Conservation (phyloP, 2,329 filamentous ascomycete genomes). For the Davidsoniella australis region DNA sequence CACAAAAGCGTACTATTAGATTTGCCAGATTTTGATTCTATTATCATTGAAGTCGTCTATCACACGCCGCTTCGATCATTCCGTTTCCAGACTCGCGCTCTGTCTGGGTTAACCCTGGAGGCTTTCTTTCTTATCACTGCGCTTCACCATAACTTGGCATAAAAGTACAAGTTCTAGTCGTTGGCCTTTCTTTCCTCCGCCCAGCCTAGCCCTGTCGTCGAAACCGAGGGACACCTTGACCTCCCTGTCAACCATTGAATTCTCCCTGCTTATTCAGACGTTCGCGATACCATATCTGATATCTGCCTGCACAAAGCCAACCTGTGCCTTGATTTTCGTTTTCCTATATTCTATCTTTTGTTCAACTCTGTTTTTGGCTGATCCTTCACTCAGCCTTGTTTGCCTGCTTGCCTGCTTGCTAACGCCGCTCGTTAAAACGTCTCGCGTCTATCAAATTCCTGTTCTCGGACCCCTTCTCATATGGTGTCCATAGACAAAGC, state of each 20-base stretch:
- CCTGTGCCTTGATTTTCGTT: background rate
- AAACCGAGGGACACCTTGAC: background rate
- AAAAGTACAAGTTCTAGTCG: too few species aligned
- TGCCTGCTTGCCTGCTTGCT: background rate
- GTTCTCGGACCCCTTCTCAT: background rate
- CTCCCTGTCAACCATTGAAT: background rate
- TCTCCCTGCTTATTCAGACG: background rate
- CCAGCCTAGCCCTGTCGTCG: too few species aligned
- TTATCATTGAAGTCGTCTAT: background rate
- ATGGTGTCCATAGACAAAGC: conserved; percentile 14
- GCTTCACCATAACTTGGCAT: too few species aligned
- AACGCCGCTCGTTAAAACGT: too few species aligned
- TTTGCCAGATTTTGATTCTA: too few species aligned
- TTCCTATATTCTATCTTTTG: background rate
- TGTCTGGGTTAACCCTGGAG: background rate
- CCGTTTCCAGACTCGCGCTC: background rate
- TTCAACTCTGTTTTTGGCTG: background rate
- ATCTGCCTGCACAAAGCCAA: too few species aligned
- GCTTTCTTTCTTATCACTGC: background rate
- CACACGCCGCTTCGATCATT: conserved; percentile 2
- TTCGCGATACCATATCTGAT: background rate
- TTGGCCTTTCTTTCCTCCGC: too few species aligned
- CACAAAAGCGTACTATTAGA: background rate
- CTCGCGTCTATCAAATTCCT: background rate
- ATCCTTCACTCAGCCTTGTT: background rate